These are phyloP conservation scores for Kluyveromyces lactis DNA, from an alignment of 805 yeast species.

Conservation along the genomic window DNA sequence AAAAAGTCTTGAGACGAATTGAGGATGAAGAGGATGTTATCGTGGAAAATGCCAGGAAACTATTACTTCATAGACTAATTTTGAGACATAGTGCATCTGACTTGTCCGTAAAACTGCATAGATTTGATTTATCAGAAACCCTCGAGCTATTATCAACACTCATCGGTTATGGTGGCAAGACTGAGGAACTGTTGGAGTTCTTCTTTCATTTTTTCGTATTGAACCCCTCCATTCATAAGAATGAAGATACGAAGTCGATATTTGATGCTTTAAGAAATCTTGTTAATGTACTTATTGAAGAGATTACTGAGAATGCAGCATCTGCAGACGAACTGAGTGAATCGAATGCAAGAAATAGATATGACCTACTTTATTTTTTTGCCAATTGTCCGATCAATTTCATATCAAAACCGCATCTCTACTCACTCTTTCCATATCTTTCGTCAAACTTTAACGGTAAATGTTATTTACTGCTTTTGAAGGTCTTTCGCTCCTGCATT, in stretches of 20 bases:
- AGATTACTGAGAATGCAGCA: constrained; percentile 19
- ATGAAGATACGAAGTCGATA: constrained; percentile 1
- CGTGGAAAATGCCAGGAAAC: constrained; percentile 33
- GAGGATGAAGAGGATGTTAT: constrained; percentile 66
- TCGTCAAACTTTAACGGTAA: constrained; percentile 41
- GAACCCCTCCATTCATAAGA: constrained; percentile 18
- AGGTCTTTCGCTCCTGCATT: constrained; percentile 45
- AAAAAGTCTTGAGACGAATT: constrained; percentile 43
- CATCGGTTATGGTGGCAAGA: constrained; percentile 31
- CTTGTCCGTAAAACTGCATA: constrained; percentile 6
- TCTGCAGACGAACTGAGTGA: constrained; percentile 21
- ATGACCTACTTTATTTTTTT: constrained; percentile 41
- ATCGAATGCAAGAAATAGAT: constrained; percentile 22
- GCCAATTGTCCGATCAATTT: constrained; percentile 45
- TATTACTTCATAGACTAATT: constrained; percentile 35
- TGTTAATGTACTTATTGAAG: constrained; percentile 21
- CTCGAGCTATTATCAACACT: constrained; percentile 32
- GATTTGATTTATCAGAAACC: constrained; percentile 16
- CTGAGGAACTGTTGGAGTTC: constrained; percentile 37
- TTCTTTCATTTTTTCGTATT: constrained; percentile 41
- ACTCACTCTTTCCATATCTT: constrained; percentile 57
- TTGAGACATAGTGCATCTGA: constrained; percentile 7
- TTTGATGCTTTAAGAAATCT: constrained; percentile 1
- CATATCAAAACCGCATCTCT: constrained; percentile 58
- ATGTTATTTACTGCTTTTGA: constrained; percentile 30